phyloP scores from a whole-genome alignment of 129 eudicot genomes.

The Flaveria sonorensis region DNA sequence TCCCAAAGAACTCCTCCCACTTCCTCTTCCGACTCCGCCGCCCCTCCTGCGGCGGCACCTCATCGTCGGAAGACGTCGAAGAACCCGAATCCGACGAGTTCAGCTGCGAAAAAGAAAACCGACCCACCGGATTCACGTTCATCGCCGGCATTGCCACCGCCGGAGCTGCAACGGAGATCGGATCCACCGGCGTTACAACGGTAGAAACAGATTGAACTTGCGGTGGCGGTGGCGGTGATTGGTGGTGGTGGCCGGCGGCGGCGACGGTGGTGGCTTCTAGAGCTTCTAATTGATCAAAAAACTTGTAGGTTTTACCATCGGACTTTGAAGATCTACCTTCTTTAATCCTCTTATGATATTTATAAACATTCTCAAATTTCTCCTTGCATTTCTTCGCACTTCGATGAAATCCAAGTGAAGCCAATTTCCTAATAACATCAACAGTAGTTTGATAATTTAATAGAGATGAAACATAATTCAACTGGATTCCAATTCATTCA shows the following conservation, averaged over 20 bases:
- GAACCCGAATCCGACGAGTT: constrained; percentile 49
- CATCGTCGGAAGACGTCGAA: constrained; percentile 55
- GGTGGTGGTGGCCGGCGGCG: constrained; percentile 11
- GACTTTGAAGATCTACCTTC: constrained; percentile 77
- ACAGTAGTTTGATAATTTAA: too few species aligned
- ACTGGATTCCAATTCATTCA: too few species aligned
- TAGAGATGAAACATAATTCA: too few species aligned
- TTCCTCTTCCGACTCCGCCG: constrained; percentile 63
- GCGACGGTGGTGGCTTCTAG: constrained; percentile 49
- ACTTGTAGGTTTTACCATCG: constrained; percentile 85
- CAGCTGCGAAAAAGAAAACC: constrained; percentile 34
- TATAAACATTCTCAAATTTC: constrained; percentile 90
- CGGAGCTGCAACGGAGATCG: constrained; percentile 38
- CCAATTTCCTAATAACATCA: constrained; percentile 58
- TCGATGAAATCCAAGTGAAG: constrained; percentile 84
- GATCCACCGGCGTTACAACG: constrained; percentile 31
- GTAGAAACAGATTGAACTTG: constrained; percentile 31
- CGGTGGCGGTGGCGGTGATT: constrained; percentile 29
- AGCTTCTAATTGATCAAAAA: constrained; percentile 90
- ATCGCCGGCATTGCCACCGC: constrained; percentile 31
- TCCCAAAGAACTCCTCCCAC: constrained; percentile 75
- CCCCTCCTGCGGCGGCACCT: constrained; percentile 51
- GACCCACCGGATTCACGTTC: constrained; percentile 22
- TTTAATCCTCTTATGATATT: constrained; percentile 86
- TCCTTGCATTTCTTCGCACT: constrained; percentile 95